phyloP scores from a whole-genome alignment of 2,329 filamentous ascomycete species.

The Aspergillus aculeatus region DNA sequence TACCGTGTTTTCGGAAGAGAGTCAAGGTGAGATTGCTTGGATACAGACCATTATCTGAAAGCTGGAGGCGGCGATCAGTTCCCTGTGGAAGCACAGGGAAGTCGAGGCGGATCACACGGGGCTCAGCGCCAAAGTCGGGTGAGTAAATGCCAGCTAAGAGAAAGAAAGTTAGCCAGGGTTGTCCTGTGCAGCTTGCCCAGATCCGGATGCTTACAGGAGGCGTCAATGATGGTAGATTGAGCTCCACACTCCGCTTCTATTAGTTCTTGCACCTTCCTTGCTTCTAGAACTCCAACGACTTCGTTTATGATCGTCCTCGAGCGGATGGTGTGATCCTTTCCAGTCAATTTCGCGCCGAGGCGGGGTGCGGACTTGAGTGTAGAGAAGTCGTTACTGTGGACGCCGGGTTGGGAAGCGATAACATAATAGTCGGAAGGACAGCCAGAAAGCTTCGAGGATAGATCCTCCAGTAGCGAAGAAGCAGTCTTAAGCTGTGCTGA shows the following conservation, averaged over 20 bases:
- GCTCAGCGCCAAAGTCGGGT: conserved; percentile 35
- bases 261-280: conserved; percentile 40
- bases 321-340: conserved; percentile 51
- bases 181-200: conserved; percentile 1
- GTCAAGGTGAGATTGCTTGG: not conserved
- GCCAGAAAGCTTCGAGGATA: conserved; percentile 53
- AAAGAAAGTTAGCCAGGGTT: conserved; percentile 17
- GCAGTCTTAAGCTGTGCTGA: conserved; percentile 47
- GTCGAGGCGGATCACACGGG: conserved; percentile 46
- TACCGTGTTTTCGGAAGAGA: conserved; percentile 2
- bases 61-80: conserved; percentile 38
- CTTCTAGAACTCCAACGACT: conserved; percentile 52
- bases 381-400: conserved; percentile 68
- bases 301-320: conserved; percentile 55
- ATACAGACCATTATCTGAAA: conserved; percentile 45
- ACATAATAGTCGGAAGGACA: conserved; percentile 78
- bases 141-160: conserved; percentile 41
- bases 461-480: conserved; percentile 41
- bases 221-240: conserved; percentile 44
- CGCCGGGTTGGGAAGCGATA: conserved; percentile 72
- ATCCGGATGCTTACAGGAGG: conserved; percentile 35
- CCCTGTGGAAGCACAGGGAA: conserved; percentile 44
- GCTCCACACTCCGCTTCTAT: conserved; percentile 51
- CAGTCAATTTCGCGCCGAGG: conserved; percentile 53
- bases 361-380: conserved; percentile 53